Percentiles rank a stretch among this genome's conserved stretches.
Conservation (phyloP, 176 grass and related monocot genomes). For the Pontederia crassipes region DNA sequence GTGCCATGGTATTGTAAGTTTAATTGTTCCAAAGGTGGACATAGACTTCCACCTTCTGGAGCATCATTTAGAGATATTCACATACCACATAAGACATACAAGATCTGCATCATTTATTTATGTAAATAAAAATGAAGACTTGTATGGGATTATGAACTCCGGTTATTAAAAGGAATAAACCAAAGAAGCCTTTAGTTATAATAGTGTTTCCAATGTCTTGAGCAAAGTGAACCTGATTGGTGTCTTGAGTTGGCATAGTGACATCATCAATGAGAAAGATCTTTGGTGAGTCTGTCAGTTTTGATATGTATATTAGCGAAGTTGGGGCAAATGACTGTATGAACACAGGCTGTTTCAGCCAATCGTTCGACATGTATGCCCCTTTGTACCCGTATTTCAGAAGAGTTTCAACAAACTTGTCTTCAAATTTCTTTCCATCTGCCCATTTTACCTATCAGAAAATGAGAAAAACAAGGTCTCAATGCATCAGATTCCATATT, state of each 20-base stretch:
- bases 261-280: constrained; percentile 63
- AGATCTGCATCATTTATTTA: too few relatives aligned
- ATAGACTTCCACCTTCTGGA: too few relatives aligned
- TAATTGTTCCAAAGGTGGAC: too few relatives aligned
- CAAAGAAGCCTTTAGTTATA: not conserved
- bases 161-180: too few relatives aligned
- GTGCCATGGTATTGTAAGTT: too few relatives aligned
- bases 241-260: constrained; percentile 76
- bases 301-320: constrained; percentile 72
- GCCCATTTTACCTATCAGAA: constrained; percentile 72
- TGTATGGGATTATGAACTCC: too few relatives aligned
- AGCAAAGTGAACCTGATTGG: constrained; percentile 55
- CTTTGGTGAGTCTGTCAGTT: constrained; percentile 75
- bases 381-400: constrained; percentile 77
- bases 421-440: constrained; percentile 75
- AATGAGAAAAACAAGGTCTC: not conserved
- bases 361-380: constrained; percentile 75
- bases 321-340: constrained; percentile 93
- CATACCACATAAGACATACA: too few relatives aligned
- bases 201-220: not conserved
- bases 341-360: constrained; percentile 86
- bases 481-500: too few relatives aligned
- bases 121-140: too few relatives aligned
- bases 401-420: constrained; percentile 81
- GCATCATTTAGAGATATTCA: too few relatives aligned